A percentile compares a stretch with the other conserved stretches of the same genome.
These are phyloP conservation scores for Melanomma pulvis-pyrius DNA, from an alignment of 495 filamentous ascomycete genomes.

Conservation along the genomic window DNA sequence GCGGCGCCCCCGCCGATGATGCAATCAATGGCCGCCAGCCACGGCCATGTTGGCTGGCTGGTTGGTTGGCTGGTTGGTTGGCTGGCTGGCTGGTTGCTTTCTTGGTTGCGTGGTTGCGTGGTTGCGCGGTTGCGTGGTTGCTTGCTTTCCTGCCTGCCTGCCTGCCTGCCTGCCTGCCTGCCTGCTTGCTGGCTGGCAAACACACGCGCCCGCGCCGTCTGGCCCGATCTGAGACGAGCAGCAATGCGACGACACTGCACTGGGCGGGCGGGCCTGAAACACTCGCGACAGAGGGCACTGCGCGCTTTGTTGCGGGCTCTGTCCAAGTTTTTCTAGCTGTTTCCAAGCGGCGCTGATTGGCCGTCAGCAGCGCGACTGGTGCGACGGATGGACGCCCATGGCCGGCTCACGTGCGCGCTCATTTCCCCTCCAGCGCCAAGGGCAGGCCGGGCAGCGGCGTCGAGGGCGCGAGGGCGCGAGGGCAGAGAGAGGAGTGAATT, in stretches of 20 bases:
- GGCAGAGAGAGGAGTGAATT: too few relatives aligned
- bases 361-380: slow-evolving; percentile 20
- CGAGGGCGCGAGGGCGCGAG: not conserved
- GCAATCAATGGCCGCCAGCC: slow-evolving; percentile 14
- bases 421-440: not conserved
- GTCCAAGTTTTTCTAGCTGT: slow-evolving; percentile 30
- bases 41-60: too few relatives aligned
- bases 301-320: not conserved
- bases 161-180: not conserved
- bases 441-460: not conserved
- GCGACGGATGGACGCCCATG: not conserved
- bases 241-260: too few relatives aligned
- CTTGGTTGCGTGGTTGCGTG: too few relatives aligned
- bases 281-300: too few relatives aligned
- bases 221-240: not conserved
- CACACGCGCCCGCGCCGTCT: too few relatives aligned
- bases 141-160: not conserved
- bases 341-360: slow-evolving; percentile 32
- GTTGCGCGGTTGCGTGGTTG: too few relatives aligned
- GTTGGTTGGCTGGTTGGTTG: too few relatives aligned
- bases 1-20: slow-evolving; percentile 14
- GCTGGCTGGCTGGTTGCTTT: too few relatives aligned
- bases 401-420: not conserved
- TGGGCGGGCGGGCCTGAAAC: not conserved
- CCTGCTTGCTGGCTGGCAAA: not conserved